These are phyloP conservation scores for Asterella californica DNA, from an alignment of 225 moss, liverwort and hornwort species.

Conservation along the genomic window DNA sequence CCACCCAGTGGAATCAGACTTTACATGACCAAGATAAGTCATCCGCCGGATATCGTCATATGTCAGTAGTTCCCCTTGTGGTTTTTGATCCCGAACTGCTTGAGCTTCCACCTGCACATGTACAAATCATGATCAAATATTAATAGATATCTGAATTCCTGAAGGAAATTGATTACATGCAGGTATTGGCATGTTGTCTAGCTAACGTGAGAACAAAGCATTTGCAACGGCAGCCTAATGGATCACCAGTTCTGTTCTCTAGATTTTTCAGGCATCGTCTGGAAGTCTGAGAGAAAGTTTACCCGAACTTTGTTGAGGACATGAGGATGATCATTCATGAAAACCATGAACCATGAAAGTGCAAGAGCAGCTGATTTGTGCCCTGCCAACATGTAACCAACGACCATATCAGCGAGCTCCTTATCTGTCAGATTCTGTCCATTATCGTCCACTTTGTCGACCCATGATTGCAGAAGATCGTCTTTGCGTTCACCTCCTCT, in stretches of 20 bases:
- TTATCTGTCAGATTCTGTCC: constrained; percentile 1
- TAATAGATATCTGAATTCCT: too few relatives aligned
- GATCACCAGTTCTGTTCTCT: too few relatives aligned
- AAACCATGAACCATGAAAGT: constrained; percentile 17
- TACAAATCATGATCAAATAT: too few relatives aligned
- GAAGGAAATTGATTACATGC: background rate
- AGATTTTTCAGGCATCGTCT: too few relatives aligned
- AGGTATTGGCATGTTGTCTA: background rate
- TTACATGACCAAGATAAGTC: too few relatives aligned
- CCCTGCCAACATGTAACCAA: constrained; percentile 15
- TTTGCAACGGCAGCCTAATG: too few relatives aligned
- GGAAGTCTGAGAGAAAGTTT: background rate
- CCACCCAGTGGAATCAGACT: too few relatives aligned
- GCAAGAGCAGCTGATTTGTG: constrained; percentile 6
- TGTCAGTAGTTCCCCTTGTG: too few relatives aligned
- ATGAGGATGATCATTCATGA: constrained; percentile 10
- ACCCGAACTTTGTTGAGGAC: background rate
- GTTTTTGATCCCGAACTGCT: background rate
- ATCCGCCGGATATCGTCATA: too few relatives aligned
- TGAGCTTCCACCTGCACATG: background rate
- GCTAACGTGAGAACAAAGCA: background rate
- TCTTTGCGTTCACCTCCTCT: background rate
- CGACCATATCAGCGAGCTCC: constrained; percentile 13
- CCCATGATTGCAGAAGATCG: constrained; percentile 5
- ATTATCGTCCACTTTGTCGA: constrained; percentile 6